Evolutionary conservation across 176 grass and related monocot genomes (phyloP).

Genomic region (Eremochloa ophiuroides): DNA sequence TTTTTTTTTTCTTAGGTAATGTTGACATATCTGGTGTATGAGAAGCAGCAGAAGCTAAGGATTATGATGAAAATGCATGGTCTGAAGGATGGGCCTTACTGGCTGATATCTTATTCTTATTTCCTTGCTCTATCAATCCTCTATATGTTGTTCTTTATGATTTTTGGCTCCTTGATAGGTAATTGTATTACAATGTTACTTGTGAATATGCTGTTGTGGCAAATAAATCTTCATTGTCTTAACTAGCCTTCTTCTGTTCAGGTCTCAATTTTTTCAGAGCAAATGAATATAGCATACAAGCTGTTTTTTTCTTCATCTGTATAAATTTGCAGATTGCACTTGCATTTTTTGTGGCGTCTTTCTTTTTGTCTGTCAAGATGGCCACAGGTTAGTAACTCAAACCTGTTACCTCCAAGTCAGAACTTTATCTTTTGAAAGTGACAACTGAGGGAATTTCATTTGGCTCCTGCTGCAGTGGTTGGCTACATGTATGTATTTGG

Average conservation of each 20-base stretch:
- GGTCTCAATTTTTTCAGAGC: slow-evolving; percentile 58
- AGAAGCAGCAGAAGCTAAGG: slow-evolving; percentile 66
- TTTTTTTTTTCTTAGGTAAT: slow-evolving; percentile 38
- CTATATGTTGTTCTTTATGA: slow-evolving; percentile 56
- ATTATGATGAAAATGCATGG: slow-evolving; percentile 76
- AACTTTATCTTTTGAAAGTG: slow-evolving; percentile 13
- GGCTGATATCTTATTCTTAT: slow-evolving; percentile 66
- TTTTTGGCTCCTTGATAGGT: slow-evolving; percentile 52
- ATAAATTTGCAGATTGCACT: slow-evolving; percentile 69
- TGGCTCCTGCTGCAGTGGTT: slow-evolving; percentile 22
- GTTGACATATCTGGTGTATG: slow-evolving; percentile 61
- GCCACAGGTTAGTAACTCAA: slow-evolving; percentile 50
- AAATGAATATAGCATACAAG: slow-evolving; percentile 53
- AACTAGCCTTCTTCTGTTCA: slow-evolving; percentile 30
- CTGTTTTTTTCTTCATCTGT: slow-evolving; percentile 51
- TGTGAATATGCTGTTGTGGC: background rate
- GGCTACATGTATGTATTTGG: slow-evolving; percentile 74
- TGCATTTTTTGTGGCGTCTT: slow-evolving; percentile 46
- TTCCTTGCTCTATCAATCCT: slow-evolving; percentile 43
- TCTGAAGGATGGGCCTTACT: slow-evolving; percentile 57
- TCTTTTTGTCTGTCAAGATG: slow-evolving; percentile 55
- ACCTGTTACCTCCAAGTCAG: slow-evolving; percentile 1
- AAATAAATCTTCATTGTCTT: background rate
- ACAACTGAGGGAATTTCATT: slow-evolving; percentile 6
- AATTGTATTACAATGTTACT: background rate